phyloP scores from a whole-genome alignment of 2,329 filamentous ascomycete species.

The Colletotrichum magnum region DNA sequence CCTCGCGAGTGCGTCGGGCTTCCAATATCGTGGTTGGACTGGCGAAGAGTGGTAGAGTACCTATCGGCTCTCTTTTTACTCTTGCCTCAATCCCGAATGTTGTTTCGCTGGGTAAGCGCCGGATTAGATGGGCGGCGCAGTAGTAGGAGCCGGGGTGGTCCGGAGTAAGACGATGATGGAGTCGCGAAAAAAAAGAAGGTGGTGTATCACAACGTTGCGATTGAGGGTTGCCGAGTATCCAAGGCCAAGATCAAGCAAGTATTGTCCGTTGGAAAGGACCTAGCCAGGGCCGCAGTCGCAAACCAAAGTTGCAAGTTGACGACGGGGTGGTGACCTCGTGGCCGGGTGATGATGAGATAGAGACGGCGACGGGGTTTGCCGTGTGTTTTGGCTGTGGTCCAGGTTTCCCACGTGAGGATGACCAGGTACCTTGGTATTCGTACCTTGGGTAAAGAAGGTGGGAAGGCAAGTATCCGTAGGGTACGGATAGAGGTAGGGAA shows the following conservation, averaged over 20 bases:
- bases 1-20: constrained; percentile 20
- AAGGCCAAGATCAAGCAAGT: constrained; percentile 27
- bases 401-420: constrained; percentile 32
- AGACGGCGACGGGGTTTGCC: constrained; percentile 18
- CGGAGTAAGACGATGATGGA: constrained; percentile 5
- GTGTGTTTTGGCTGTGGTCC: constrained; percentile 29
- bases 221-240: constrained; percentile 24
- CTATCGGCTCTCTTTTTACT: not conserved
- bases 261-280: not conserved
- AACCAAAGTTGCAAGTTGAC: constrained; percentile 4
- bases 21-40: not conserved
- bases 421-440: too few species aligned
- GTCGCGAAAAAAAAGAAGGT: constrained; percentile 23
- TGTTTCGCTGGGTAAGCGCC: constrained; percentile 22
- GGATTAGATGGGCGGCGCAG: constrained; percentile 17
- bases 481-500: constrained; percentile 8
- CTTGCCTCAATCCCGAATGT: not conserved
- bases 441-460: too few species aligned
- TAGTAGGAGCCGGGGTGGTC: constrained; percentile 13
- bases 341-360: constrained; percentile 17
- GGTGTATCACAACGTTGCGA: constrained; percentile 29
- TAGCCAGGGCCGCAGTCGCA: not conserved
- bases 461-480: too few species aligned
- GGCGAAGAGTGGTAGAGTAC: not conserved
- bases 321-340: constrained; percentile 3